phyloP scores from a whole-genome alignment of 208 protist species.

The Leishmania braziliensis region DNA sequence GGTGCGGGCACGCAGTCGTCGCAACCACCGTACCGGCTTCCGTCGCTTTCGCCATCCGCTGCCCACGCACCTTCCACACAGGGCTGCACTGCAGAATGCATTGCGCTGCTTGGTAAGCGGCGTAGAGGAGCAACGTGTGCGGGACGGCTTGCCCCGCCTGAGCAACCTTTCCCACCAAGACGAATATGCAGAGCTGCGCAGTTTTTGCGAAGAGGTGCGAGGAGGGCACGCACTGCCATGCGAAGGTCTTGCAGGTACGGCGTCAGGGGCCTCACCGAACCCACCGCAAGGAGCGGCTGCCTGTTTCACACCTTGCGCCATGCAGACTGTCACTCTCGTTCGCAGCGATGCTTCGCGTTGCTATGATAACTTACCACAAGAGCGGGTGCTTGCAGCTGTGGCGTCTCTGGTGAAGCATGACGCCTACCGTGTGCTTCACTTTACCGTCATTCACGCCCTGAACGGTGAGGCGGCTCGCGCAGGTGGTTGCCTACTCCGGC shows the following conservation, averaged over 20 bases:
- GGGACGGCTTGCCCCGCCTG: slow-evolving; percentile 25
- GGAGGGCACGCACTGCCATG: background rate
- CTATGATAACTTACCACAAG: slow-evolving; percentile 74
- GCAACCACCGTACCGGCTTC: background rate
- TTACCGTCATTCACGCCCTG: slow-evolving; percentile 7
- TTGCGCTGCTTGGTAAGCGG: slow-evolving; percentile 62
- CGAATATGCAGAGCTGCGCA: slow-evolving; percentile 72
- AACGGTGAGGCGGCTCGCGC: background rate
- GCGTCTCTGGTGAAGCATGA: slow-evolving; percentile 46
- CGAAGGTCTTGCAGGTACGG: background rate
- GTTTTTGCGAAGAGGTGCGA: slow-evolving; percentile 46
- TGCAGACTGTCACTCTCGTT: slow-evolving; percentile 15
- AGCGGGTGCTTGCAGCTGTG: slow-evolving; percentile 41
- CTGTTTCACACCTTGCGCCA: background rate
- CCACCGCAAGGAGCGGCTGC: background rate
- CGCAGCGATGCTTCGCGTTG: slow-evolving; percentile 70
- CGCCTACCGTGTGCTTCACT: slow-evolving; percentile 44
- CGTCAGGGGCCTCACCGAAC: background rate
- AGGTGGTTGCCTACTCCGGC: slow-evolving; percentile 10
- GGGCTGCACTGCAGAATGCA: slow-evolving; percentile 35
- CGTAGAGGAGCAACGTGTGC: slow-evolving; percentile 41
- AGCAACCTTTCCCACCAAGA: slow-evolving; percentile 54
- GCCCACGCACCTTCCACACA: slow-evolving; percentile 15
- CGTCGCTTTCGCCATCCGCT: background rate
- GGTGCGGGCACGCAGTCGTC: background rate